Percentiles rank a stretch among this genome's conserved stretches.
Conservation (phyloP, 1,284 basidiomycete genomes). For the Trichosporon faecale region DNA sequence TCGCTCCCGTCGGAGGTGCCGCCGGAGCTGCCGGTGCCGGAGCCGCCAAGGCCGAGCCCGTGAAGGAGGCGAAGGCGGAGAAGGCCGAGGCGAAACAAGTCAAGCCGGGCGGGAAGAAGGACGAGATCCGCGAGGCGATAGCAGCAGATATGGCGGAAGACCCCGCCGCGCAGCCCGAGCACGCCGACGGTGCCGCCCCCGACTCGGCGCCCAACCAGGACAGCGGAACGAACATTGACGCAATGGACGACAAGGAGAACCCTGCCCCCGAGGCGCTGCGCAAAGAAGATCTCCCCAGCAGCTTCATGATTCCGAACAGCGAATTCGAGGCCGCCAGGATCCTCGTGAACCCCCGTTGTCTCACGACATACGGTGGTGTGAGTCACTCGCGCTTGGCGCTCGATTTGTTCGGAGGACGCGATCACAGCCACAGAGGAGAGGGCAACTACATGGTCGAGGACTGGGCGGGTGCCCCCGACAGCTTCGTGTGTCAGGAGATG, state of each 20-base stretch:
- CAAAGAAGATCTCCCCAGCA: slow-evolving; percentile 41
- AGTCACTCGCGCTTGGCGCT: slow-evolving; percentile 86
- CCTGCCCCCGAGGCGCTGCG: slow-evolving; percentile 47
- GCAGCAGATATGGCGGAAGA: slow-evolving; percentile 17
- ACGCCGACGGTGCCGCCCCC: slow-evolving; percentile 28
- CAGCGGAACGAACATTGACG: slow-evolving; percentile 81
- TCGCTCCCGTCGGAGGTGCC: slow-evolving; percentile 15
- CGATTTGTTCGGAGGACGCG: slow-evolving; percentile 76
- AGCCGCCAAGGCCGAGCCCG: slow-evolving; percentile 22
- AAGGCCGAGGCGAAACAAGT: slow-evolving; percentile 13
- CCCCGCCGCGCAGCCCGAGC: slow-evolving; percentile 22
- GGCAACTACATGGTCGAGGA: slow-evolving; percentile 81
- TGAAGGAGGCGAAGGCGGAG: neutral
- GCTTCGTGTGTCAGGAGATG: slow-evolving; percentile 95
- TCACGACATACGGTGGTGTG: slow-evolving; percentile 93
- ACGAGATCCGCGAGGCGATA: slow-evolving; percentile 3
- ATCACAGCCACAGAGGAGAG: slow-evolving; percentile 29
- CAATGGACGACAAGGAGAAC: slow-evolving; percentile 63
- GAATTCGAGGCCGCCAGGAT: slow-evolving; percentile 83
- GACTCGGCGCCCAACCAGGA: slow-evolving; percentile 52
- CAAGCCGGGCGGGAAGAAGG: slow-evolving; percentile 23
- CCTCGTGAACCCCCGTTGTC: slow-evolving; percentile 87
- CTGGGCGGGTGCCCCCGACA: slow-evolving; percentile 90
- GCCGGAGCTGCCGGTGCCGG: slow-evolving; percentile 20
- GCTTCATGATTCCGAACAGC: slow-evolving; percentile 58